A percentile compares a stretch with the other conserved stretches of the same genome.
These are phyloP conservation scores for Terana coerulea DNA, from an alignment of 768 basidiomycete genomes.

Conservation along the genomic window DNA sequence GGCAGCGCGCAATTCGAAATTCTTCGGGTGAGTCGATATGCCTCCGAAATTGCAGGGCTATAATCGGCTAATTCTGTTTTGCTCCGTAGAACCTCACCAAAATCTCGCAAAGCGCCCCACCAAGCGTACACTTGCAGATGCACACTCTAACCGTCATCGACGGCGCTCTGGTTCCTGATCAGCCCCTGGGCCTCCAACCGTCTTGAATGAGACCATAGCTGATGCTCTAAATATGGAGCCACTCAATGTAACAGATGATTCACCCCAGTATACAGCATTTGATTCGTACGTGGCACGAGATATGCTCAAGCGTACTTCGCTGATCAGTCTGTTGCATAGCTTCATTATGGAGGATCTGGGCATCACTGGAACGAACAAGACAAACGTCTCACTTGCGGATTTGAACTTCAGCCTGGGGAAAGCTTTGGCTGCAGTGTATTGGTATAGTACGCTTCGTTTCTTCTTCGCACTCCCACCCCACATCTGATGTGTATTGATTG, in stretches of 20 bases:
- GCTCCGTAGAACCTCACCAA: too few relatives aligned
- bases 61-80: too few relatives aligned
- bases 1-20: too few relatives aligned
- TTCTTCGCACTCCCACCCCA: too few relatives aligned
- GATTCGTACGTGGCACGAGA: background rate
- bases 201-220: background rate
- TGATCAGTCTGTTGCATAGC: background rate
- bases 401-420: background rate
- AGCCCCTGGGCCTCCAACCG: background rate
- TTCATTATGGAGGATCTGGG: background rate
- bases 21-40: too few relatives aligned
- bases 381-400: background rate
- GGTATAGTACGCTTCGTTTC: slow-evolving; percentile 3
- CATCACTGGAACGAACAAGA: background rate
- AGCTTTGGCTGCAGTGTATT: slow-evolving; percentile 1
- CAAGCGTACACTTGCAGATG: too few relatives aligned
- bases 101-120: too few relatives aligned
- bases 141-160: background rate
- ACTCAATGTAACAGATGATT: too few relatives aligned
- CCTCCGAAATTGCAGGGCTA: too few relatives aligned
- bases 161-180: background rate
- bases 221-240: background rate
- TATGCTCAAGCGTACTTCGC: background rate
- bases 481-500: too few relatives aligned
- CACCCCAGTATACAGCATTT: background rate